phyloP scores from a whole-genome alignment of 179 eudicot species.

The Amaranthus tricolor region DNA sequence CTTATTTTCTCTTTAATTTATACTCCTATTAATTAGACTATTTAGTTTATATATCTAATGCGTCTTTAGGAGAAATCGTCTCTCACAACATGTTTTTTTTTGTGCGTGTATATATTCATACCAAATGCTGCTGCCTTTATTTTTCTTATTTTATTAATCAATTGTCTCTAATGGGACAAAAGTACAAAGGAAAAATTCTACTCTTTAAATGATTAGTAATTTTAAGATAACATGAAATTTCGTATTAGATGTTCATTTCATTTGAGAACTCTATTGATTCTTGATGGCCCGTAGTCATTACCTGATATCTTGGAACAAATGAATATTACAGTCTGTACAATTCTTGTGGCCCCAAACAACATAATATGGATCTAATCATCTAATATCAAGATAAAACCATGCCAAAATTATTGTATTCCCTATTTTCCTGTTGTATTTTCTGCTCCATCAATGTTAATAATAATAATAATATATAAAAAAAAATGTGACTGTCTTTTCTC shows the following conservation, averaged over 20 bases:
- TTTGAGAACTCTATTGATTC: not conserved
- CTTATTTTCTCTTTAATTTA: too few relatives aligned
- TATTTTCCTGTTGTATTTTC: not conserved
- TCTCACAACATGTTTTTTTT: too few relatives aligned
- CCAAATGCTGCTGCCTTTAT: too few relatives aligned
- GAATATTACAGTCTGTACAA: not conserved
- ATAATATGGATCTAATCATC: not conserved
- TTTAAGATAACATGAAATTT: not conserved
- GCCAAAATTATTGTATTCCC: not conserved
- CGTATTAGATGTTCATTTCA: not conserved
- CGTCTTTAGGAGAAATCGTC: too few relatives aligned
- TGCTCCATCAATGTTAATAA: not conserved
- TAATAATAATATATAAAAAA: not conserved
- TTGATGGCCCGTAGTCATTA: not conserved
- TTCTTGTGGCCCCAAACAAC: not conserved
- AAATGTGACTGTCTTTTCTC: not conserved
- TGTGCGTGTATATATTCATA: too few relatives aligned
- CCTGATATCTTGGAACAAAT: not conserved
- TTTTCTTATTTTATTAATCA: too few relatives aligned
- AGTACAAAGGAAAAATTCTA: not conserved
- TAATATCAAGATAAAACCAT: not conserved
- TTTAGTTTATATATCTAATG: too few relatives aligned
- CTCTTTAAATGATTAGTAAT: not conserved
- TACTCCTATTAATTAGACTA: too few relatives aligned
- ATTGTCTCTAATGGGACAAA: too few relatives aligned